Evolutionary conservation across 805 yeast species (phyloP).

Genomic region (Suhomyces emberorum): DNA sequence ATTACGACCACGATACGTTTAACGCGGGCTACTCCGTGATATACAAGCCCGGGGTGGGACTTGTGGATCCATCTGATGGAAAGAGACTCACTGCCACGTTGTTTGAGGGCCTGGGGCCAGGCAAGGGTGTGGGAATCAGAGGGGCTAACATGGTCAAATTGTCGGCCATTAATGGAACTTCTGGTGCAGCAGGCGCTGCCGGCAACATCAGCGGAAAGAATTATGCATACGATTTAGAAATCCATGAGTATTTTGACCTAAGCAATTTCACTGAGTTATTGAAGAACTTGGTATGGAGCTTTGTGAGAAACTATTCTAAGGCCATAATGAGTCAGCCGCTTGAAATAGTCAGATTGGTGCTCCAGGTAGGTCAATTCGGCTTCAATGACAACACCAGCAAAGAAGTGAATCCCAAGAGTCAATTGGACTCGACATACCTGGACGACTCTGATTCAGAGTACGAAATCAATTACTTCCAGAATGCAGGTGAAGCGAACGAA

Average conservation of each 20-base stretch:
- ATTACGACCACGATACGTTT: slow-evolving; percentile 65
- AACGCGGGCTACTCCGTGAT: slow-evolving; percentile 61
- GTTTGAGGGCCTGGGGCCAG: slow-evolving; percentile 12
- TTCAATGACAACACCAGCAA: slow-evolving; percentile 7
- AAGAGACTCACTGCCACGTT: slow-evolving; percentile 16
- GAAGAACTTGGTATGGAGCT: slow-evolving; percentile 55
- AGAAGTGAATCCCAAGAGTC: not conserved
- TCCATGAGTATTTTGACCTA: slow-evolving; percentile 62
- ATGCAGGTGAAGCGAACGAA: slow-evolving; percentile 9
- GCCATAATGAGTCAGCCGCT: slow-evolving; percentile 81
- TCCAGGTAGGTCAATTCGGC: slow-evolving; percentile 74
- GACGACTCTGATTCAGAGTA: slow-evolving; percentile 17
- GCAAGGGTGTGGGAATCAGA: slow-evolving; percentile 16
- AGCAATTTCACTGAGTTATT: slow-evolving; percentile 55
- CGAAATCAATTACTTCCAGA: slow-evolving; percentile 38
- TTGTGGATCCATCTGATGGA: slow-evolving; percentile 45
- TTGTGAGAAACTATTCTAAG: slow-evolving; percentile 65
- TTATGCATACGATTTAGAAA: slow-evolving; percentile 56
- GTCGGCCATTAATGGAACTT: not conserved
- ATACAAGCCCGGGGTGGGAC: slow-evolving; percentile 60
- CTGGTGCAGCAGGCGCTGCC: not conserved
- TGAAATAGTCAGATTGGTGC: slow-evolving; percentile 71
- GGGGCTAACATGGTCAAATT: slow-evolving; percentile 4
- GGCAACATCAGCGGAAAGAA: slow-evolving; percentile 36
- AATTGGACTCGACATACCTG: not conserved